A percentile compares a stretch with the other conserved stretches of the same genome.
Conservation (phyloP, 2,329 filamentous ascomycete genomes). For the Elsinoe necatrix region DNA sequence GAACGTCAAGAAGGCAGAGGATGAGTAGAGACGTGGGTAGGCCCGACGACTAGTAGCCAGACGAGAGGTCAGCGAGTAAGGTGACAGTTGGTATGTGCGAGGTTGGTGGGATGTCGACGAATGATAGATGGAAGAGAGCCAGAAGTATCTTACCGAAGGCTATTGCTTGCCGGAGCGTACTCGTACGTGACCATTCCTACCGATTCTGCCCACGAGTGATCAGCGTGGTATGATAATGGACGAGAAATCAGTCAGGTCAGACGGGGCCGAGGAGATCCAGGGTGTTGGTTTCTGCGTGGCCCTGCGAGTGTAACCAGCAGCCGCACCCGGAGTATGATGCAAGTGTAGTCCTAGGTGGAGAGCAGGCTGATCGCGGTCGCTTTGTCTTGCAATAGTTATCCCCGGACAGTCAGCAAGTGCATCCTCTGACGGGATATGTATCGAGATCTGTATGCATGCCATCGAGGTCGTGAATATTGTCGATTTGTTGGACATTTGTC, state of each 20-base stretch:
- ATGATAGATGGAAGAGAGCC: not conserved
- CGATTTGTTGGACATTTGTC: not conserved
- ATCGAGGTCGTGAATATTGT: not conserved
- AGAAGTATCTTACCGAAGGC: not conserved
- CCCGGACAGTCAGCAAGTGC: conserved; percentile 1
- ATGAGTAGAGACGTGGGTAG: conserved; percentile 7
- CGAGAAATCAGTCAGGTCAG: not conserved
- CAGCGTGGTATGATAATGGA: not conserved
- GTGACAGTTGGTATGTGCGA: conserved; percentile 4
- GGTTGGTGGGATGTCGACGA: not conserved
- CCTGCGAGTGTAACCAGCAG: not conserved
- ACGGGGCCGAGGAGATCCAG: not conserved
- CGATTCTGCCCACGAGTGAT: not conserved
- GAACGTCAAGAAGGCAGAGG: not conserved
- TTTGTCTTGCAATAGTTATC: not conserved
- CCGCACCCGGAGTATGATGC: conserved; percentile 1
- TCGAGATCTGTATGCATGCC: not conserved
- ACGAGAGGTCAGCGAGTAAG: not conserved
- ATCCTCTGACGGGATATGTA: not conserved
- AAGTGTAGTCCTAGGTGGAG: not conserved
- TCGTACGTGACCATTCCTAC: not conserved
- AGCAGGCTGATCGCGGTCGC: not conserved
- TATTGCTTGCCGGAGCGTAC: not conserved
- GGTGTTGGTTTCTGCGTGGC: not conserved
- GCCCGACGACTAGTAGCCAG: not conserved